Evolutionary conservation across 2,329 filamentous ascomycete species (phyloP).

Genomic region (Pestalotiopsis sp.): DNA sequence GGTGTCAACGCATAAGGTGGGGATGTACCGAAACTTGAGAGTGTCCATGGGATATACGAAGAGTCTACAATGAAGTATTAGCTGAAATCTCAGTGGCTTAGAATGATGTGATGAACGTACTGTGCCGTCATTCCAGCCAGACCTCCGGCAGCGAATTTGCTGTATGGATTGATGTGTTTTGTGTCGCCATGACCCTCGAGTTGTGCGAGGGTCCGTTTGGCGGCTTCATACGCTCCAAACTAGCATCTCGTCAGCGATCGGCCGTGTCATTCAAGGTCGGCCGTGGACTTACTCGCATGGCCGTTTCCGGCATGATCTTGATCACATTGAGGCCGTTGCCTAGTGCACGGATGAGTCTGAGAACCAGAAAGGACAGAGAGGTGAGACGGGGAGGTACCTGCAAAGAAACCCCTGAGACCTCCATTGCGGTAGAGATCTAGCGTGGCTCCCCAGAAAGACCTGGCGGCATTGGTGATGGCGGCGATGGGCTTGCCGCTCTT

Average conservation of each 20-base stretch:
- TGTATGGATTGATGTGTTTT: constrained; percentile 76
- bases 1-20: not conserved
- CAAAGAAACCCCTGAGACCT: constrained; percentile 87
- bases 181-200: constrained; percentile 88
- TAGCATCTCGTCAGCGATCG: constrained; percentile 20
- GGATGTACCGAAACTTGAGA: constrained; percentile 63
- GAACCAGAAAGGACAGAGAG: not conserved
- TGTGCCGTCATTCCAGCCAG: constrained; percentile 93
- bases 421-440: constrained; percentile 83
- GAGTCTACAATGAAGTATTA: constrained; percentile 54
- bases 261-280: not conserved
- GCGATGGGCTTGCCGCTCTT: constrained; percentile 70
- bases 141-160: constrained; percentile 89
- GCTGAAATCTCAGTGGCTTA: constrained; percentile 22
- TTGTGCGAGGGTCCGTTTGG: constrained; percentile 82
- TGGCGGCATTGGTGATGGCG: constrained; percentile 66
- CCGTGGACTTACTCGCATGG: constrained; percentile 68
- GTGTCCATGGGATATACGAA: constrained; percentile 94
- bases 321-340: constrained; percentile 95
- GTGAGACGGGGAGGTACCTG: constrained; percentile 60
- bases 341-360: constrained; percentile 36
- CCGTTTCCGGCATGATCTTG: constrained; percentile 98
- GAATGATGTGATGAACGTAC: constrained; percentile 47
- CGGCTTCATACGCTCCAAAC: constrained; percentile 95
- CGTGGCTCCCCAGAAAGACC: constrained; percentile 73